A percentile compares a stretch with the other conserved stretches of the same genome.
These are phyloP conservation scores for Xylaria polymorpha DNA, from an alignment of 2,329 filamentous ascomycete species.

Conservation along the genomic window DNA sequence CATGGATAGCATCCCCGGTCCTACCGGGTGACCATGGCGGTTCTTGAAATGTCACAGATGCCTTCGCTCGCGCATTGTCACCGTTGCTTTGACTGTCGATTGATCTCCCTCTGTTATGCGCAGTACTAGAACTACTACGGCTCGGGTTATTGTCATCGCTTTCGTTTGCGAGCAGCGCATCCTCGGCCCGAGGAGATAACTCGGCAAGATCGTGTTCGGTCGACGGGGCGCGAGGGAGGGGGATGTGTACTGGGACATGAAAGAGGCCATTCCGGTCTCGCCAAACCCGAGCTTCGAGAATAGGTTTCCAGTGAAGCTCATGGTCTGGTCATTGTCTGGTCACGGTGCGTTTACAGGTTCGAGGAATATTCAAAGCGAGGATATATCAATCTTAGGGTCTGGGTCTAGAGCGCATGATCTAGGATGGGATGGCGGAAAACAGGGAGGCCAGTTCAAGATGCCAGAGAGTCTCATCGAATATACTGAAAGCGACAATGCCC, in stretches of 20 bases:
- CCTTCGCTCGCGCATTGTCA: conserved; percentile 38
- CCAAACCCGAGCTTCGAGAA: conserved; percentile 46
- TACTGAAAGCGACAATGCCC: not conserved
- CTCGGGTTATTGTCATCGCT: not conserved
- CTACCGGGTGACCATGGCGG: conserved; percentile 29
- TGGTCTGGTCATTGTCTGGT: conserved; percentile 39
- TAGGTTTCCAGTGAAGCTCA: conserved; percentile 45
- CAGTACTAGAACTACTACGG: not conserved
- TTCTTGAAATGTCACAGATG: conserved; percentile 41
- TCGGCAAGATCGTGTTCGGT: conserved; percentile 49
- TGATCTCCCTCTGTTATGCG: conserved; percentile 3
- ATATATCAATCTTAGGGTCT: not conserved
- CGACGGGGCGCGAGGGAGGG: conserved; percentile 37
- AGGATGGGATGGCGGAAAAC: not conserved
- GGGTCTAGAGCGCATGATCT: conserved; percentile 12
- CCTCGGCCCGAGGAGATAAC: conserved; percentile 48
- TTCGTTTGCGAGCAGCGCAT: conserved; percentile 42
- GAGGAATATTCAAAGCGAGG: conserved; percentile 4
- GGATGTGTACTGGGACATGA: conserved; percentile 41
- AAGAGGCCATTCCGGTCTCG: conserved; percentile 42
- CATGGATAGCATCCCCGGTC: conserved; percentile 29
- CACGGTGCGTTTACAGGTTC: not conserved
- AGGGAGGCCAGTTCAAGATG: not conserved
- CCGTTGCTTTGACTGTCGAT: conserved; percentile 12
- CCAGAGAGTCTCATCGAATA: not conserved